Base-by-base conservation (phyloP, 768 basidiomycete species). In the Rhodotorula diobovata region DNA sequence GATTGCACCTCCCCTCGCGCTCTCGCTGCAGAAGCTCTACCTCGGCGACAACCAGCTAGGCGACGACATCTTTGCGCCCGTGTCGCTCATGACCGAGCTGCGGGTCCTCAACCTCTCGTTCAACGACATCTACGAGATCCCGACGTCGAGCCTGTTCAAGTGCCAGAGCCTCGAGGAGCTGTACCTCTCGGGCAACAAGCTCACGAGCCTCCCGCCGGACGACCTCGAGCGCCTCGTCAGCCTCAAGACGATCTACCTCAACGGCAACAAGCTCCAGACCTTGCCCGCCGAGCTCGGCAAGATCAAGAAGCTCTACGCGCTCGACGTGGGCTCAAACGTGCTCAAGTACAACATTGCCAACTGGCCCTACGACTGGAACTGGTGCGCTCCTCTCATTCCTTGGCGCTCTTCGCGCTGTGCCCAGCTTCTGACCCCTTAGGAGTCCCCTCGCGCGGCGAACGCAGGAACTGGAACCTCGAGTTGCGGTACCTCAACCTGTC, bases 291-390 rank as follows among this genome's bases (percentile, higher is more conserved):
- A 97, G 79, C 80, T 99, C 59, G 88, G 88, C 50, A 91, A 91
- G 79, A 85, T 96, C 69, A 85, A 85, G 78, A 87, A 85, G 58
- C 82, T 99, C 77, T 85, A 84, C 63, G 86, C 90, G 43, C 83
- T 99, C 75, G 96, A 99, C 78, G 94, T 90, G 10, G 94, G 96
- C 14, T 93, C 89, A 79, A 99, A 99, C 79, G 81, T 87, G 63
- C 83, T 99, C 81, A 91, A 90, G 85, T 98, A 98, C 81, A 99
- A 98, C 79, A 93, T 96, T 76, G 90, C 91, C 76, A 99, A 99
- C 78, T 93, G 89, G 89, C 91, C 95, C 79, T 98, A 93, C 80
- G 96, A 99, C 81, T 98, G 94, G 94, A 98, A 99, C 79, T 97
- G 96, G 95, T 95, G 74, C 60, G 86, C 82, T n/a, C 58, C 25